phyloP scores from a whole-genome alignment of 1,139 yeast species.

The Geotrichum aggregatum region DNA sequence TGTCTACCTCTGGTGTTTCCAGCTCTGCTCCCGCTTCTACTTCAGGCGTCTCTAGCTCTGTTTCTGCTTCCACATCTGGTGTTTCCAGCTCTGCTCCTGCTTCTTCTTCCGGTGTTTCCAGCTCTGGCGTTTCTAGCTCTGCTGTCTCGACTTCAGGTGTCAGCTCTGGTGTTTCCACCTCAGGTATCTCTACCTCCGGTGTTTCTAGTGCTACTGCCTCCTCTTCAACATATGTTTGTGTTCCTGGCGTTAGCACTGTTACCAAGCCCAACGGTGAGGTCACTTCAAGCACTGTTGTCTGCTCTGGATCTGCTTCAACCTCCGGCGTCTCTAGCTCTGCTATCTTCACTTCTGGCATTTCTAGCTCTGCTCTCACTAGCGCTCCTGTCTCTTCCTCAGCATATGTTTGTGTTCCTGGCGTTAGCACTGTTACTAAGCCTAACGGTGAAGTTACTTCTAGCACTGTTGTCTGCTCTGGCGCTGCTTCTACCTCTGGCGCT shows the following conservation, averaged over 20 bases:
- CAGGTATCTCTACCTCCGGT: neutral
- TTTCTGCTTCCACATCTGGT: too few relatives aligned
- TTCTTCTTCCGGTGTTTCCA: too few relatives aligned
- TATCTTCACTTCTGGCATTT: too few relatives aligned
- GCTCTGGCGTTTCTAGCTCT: too few relatives aligned
- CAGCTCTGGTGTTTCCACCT: neutral
- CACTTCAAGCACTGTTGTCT: constrained; percentile 13
- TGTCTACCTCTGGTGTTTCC: neutral
- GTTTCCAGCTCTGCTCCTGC: constrained; percentile 8
- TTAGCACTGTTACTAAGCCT: neutral
- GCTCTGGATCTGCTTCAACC: constrained; percentile 3
- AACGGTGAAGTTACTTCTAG: neutral
- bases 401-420: constrained; percentile 6
- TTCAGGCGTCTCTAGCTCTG: constrained; percentile 5
- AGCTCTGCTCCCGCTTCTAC: constrained; percentile 20
- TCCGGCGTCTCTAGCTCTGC: too few relatives aligned
- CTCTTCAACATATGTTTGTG: constrained; percentile 5
- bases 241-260: constrained; percentile 2
- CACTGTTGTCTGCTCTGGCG: constrained; percentile 5
- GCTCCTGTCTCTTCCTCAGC: neutral
- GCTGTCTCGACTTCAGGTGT: neutral
- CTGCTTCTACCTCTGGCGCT: neutral
- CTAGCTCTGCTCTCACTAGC: constrained; percentile 7
- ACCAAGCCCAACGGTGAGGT: constrained; percentile 5
- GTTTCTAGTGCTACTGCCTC: too few relatives aligned